Evolutionary conservation across 164 flowering plant genomes (phyloP), one percentile per base, ranked within the genome.

Genomic region (Nymphaea colorata): DNA sequence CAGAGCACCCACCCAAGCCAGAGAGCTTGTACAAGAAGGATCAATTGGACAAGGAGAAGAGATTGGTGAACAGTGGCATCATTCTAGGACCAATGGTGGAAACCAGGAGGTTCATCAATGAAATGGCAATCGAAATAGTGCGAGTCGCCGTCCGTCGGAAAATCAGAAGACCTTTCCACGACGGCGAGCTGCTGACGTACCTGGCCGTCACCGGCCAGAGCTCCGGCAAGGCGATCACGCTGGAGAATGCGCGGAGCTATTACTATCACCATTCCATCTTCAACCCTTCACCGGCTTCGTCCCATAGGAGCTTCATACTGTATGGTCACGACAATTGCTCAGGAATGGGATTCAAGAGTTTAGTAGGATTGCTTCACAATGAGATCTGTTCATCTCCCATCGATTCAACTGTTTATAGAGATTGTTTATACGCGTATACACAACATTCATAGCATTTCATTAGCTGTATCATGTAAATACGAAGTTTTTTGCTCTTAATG

Each of bases 51-150:
- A 66, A 53, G 70, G 64, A 65, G 64, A 85, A 79, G 8, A 67
- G 69, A 6, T 72, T n/a, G 11, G 75, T 79, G 6, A 78, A 69
- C 68, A 69, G 89, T 11, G 82, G 72, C 41, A 68, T 84, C 5
- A 16, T 89, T n/a, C 71, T 80, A 76, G 98, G 98, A 8, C 97
- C 92, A 6, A 76, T 74, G 12, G 74, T 88, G 8, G 93, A 93
- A 3, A 70, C 87, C 1, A 76, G 98, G 55, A 70, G 94, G 17
- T 65, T 93, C 7, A 76, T 92, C 0, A 77, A 61, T 36, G 81
- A 84, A 0, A 77, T 86, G 85, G n/a, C 84, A 67, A 83, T 78
- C 2, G 91, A 86, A 62, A 91, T 91, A 4, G 97, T 82, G 2
- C 74, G 87, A 42, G 78, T 74, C 0, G 64, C 86, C 15, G 76